Base-by-base conservation (phyloP, 2,329 filamentous ascomycete species). In the Macrophomina tecta region DNA sequence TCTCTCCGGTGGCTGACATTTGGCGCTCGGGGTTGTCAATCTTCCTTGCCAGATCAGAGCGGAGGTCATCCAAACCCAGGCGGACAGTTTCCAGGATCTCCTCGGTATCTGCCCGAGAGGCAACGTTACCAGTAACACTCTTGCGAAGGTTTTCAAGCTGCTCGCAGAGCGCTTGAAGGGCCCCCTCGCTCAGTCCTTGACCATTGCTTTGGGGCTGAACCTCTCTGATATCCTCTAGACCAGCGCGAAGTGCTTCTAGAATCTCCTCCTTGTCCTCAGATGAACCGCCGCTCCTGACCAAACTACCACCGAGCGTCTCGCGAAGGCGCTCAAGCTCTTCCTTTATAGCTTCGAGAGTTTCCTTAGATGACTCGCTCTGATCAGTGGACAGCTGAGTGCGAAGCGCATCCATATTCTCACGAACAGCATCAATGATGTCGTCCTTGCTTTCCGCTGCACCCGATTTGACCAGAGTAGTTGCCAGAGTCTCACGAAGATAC, bases 391-490 rank as follows among this genome's bases (percentile, higher is more conserved):
- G 70, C 48, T 80, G 77, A 6, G 75, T 74, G 7, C 78, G 77
- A 30, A 84, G 72, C 7, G 78, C 80, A 28, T 83, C 81, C 18
- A 83, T 72, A 4, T 81, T 74, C 68, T 81, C 78, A 30, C 78
- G 88, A 2, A 94, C 81, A 9, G 89, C 87, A 68, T 91, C 86
- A 1, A 96, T 84, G 32, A 94, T 85, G 61, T 94, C 91, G 42
- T 91, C 85, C 58, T 85, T 87, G 64, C 88, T 84, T 8, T 78
- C 75, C 18, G 76, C 76, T 30, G 79, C 77, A 18, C 81, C 81
- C 4, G 80, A 78, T 61, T 77, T 80, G 53, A 86, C 77, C 6
- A 89, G 72, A 32, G 84, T 84, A 40, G 82, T 80, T 8, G 84
- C 81, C 58, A 90, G 78, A 1, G 82, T 84, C 68, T 89, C 86